Percentiles rank a stretch among this genome's conserved stretches.
Evolutionary conservation across 1,139 yeast genomes (phyloP).

Genomic region (Suhomyces chickasaworum): DNA sequence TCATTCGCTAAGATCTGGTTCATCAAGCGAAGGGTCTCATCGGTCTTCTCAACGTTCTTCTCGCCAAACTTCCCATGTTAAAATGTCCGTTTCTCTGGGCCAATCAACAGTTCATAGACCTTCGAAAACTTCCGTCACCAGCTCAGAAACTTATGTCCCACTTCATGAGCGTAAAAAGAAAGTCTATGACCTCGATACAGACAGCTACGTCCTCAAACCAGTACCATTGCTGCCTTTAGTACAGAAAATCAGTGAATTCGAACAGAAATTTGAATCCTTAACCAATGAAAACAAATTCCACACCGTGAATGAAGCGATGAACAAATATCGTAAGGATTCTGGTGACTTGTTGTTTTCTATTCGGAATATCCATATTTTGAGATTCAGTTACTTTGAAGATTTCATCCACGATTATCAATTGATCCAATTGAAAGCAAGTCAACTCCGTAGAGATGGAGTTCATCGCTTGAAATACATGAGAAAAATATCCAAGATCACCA

Average conservation of each 20-base stretch:
- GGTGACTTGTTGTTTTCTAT: conserved; percentile 21
- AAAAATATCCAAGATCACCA: conserved; percentile 16
- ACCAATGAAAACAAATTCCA: conserved; percentile 19
- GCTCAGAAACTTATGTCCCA: conserved; percentile 8
- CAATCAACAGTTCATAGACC: neutral
- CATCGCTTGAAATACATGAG: conserved; percentile 24
- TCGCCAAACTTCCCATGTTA: neutral
- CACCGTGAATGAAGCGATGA: conserved; percentile 22
- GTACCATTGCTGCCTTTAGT: conserved; percentile 19
- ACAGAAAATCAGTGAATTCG: conserved; percentile 21
- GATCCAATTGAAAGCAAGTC: conserved; percentile 15
- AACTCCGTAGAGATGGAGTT: conserved; percentile 12
- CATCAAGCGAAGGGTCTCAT: conserved; percentile 5
- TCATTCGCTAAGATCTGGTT: conserved; percentile 8
- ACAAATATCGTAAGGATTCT: conserved; percentile 18
- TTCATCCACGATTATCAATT: conserved; percentile 19
- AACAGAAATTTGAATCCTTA: conserved; percentile 17
- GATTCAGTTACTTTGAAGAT: conserved; percentile 31
- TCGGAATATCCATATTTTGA: conserved; percentile 25
- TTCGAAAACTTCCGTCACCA: neutral
- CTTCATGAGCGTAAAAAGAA: conserved; percentile 17
- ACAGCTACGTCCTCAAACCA: conserved; percentile 16
- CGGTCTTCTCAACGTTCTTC: conserved; percentile 1
- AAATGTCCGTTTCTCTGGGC: conserved; percentile 1
- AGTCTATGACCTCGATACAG: conserved; percentile 20